Conservation (phyloP, 352 stramenopile genomes). For the Phytopythium helicoides region DNA sequence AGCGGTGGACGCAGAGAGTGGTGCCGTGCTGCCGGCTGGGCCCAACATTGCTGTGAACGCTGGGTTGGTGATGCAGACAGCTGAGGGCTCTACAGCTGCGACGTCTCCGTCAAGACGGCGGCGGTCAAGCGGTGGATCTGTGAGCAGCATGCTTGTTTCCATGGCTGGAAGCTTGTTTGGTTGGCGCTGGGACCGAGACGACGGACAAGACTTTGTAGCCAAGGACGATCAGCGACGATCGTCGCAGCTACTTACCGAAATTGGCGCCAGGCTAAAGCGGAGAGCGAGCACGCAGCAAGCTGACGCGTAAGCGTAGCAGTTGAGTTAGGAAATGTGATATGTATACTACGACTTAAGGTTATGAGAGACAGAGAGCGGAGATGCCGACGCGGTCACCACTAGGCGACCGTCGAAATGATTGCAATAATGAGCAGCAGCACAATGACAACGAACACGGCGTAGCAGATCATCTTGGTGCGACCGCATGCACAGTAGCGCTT, state of each 20-base stretch:
- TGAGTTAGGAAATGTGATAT: too few species aligned
- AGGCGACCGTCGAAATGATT: conserved; percentile 41
- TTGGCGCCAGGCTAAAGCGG: conserved; percentile 17
- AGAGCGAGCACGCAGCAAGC: not conserved
- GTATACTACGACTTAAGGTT: too few species aligned
- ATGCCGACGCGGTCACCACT: too few species aligned
- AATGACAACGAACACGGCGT: conserved; percentile 50
- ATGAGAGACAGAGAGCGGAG: too few species aligned
- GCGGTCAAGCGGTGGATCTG: conserved; percentile 36
- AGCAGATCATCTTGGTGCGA: conserved; percentile 66
- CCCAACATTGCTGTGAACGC: not conserved
- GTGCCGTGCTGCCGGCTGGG: too few species aligned
- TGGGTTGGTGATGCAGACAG: too few species aligned
- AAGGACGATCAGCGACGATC: conserved; percentile 24
- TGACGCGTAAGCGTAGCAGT: too few species aligned
- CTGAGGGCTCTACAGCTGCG: not conserved
- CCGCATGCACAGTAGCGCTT: conserved; percentile 72
- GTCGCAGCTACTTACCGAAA: conserved; percentile 44
- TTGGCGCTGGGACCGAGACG: conserved; percentile 22
- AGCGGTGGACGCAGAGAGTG: not conserved
- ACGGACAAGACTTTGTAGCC: too few species aligned
- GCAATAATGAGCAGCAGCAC: conserved; percentile 55
- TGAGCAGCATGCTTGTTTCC: conserved; percentile 63
- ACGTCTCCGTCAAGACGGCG: conserved; percentile 5
- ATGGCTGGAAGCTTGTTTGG: conserved; percentile 51